Evolutionary conservation across 257 asterid species (phyloP).

Genomic region (Plantago major): DNA sequence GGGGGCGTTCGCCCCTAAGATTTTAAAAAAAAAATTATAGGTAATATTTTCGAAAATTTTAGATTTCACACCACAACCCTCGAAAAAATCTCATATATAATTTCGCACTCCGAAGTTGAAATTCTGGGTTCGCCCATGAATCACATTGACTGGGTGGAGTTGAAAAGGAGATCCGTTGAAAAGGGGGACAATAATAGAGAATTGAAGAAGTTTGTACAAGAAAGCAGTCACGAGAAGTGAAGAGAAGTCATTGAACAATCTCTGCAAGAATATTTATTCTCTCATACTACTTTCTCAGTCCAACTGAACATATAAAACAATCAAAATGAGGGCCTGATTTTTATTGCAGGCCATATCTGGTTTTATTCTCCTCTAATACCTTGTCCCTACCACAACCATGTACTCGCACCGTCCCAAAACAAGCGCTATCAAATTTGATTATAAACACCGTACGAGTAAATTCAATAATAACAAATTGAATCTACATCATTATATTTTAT

Average conservation of each 20-base stretch:
- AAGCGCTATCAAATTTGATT: too few species aligned
- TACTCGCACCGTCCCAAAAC: not conserved
- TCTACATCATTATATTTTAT: too few species aligned
- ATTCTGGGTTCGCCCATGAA: too few species aligned
- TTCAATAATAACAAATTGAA: too few species aligned
- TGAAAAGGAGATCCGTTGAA: too few species aligned
- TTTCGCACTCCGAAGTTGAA: too few species aligned
- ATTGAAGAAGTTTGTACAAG: slow-evolving; percentile 21
- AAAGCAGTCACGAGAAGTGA: slow-evolving; percentile 43
- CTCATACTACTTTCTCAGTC: slow-evolving; percentile 26
- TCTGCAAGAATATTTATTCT: slow-evolving; percentile 42
- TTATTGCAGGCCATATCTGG: slow-evolving; percentile 17
- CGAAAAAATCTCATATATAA: too few species aligned
- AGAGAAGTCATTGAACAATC: slow-evolving; percentile 11
- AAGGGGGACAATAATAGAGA: slow-evolving; percentile 15
- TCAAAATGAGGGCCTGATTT: slow-evolving; percentile 27
- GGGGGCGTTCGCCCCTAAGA: too few species aligned
- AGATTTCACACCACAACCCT: too few species aligned
- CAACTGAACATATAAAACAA: slow-evolving; percentile 36
- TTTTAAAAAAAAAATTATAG: too few species aligned
- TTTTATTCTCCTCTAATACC: slow-evolving; percentile 22
- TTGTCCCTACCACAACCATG: slow-evolving; percentile 33
- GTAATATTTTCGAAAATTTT: too few species aligned
- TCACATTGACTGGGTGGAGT: not conserved
- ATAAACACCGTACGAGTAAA: too few species aligned